Percentiles rank a stretch among this genome's conserved stretches.
These are phyloP conservation scores for Kernera saxatilis DNA, from an alignment of 345 rosid species.

Conservation along the genomic window DNA sequence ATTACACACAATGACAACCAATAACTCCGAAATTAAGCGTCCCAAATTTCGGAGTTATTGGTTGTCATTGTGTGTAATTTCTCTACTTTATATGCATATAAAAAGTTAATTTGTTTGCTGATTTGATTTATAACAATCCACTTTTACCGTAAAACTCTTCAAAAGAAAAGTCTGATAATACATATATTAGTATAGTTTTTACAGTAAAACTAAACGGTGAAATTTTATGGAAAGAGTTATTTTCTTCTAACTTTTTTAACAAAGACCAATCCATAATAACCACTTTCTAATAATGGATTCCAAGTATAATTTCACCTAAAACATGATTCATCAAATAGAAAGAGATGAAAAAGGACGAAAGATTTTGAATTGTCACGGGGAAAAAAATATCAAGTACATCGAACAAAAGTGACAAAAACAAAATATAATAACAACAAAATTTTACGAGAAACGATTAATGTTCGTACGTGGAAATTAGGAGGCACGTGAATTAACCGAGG, in stretches of 20 bases:
- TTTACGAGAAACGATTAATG: neutral
- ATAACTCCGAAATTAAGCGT: too few species aligned
- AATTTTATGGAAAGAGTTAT: too few species aligned
- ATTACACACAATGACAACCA: too few species aligned
- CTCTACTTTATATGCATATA: too few species aligned
- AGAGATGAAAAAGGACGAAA: neutral
- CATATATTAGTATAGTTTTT: too few species aligned
- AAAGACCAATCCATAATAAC: neutral
- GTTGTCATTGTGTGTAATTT: too few species aligned
- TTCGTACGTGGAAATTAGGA: neutral
- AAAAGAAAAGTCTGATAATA: too few species aligned
- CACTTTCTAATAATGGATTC: neutral
- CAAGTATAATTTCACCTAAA: neutral
- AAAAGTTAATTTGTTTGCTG: neutral
- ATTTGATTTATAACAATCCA: neutral
- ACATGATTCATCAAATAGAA: neutral
- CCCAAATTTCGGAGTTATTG: too few species aligned
- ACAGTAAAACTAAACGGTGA: neutral
- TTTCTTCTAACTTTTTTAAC: neutral
- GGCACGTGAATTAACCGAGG: conserved; percentile 23
- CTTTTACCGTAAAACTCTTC: neutral
- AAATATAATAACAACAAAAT: conserved; percentile 9
- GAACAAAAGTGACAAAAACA: conserved; percentile 22
- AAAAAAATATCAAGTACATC: neutral
- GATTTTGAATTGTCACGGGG: conserved; percentile 14